phyloP scores from a whole-genome alignment of 2,329 filamentous ascomycete species.

The Cladophialophora carrionii region DNA sequence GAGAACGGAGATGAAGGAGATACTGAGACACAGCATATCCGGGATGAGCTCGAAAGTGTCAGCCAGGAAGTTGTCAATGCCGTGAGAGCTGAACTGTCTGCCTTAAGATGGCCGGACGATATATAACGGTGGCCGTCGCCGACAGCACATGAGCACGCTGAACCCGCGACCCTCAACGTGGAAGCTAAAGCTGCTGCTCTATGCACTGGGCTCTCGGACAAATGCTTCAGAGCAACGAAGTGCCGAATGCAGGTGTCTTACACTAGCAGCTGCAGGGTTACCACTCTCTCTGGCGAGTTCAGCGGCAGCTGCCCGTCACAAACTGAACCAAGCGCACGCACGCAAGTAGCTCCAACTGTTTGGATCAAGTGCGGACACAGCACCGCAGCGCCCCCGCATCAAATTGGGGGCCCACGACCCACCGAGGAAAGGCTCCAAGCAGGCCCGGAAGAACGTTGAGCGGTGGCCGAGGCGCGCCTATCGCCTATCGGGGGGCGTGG shows the following conservation, averaged over 20 bases:
- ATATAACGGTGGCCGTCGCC: constrained; percentile 27
- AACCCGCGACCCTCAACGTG: not conserved
- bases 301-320: not conserved
- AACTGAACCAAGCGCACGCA: not conserved
- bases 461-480: not conserved
- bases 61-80: constrained; percentile 34
- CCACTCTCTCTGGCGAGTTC: not conserved
- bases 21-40: constrained; percentile 30
- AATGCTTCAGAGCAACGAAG: not conserved
- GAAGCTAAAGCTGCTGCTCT: not conserved
- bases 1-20: constrained; percentile 16
- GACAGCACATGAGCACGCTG: not conserved
- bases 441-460: not conserved
- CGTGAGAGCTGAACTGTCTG: constrained; percentile 34
- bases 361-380: constrained; percentile 17
- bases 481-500: not conserved
- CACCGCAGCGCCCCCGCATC: constrained; percentile 1
- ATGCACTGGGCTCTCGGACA: not conserved
- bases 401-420: constrained; percentile 6
- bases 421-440: constrained; percentile 9
- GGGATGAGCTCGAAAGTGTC: constrained; percentile 36
- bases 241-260: not conserved
- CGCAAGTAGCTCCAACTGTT: not conserved
- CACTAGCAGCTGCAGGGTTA: not conserved
- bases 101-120: constrained; percentile 38